These are phyloP conservation scores for Yarrowia divulgata DNA, from an alignment of 805 yeast genomes.

Conservation along the genomic window DNA sequence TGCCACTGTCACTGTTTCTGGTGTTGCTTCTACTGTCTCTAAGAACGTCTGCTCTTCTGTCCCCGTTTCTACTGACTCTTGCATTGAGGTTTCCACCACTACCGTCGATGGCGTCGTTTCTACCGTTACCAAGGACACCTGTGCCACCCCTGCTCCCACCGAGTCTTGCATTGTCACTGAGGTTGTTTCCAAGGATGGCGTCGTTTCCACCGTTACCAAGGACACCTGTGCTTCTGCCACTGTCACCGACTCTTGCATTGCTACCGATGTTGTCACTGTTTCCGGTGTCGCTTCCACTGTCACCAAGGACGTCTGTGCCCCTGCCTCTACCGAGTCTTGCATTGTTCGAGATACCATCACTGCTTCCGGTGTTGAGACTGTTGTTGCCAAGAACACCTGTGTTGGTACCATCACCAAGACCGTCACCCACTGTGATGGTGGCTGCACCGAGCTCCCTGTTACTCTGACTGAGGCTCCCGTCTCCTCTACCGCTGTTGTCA, in stretches of 20 bases:
- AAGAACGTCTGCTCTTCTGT: not conserved
- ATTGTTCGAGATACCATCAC: not conserved
- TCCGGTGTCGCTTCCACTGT: not conserved
- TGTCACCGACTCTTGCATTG: not conserved
- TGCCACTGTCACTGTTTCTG: not conserved
- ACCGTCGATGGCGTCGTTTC: not conserved
- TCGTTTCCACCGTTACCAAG: not conserved
- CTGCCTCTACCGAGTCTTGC: not conserved
- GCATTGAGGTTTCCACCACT: not conserved
- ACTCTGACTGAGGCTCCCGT: constrained; percentile 33
- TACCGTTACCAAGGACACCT: not conserved
- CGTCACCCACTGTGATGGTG: constrained; percentile 15
- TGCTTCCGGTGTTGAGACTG: not conserved
- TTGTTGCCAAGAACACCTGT: constrained; percentile 13
- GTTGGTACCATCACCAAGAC: constrained; percentile 32
- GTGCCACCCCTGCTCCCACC: not conserved
- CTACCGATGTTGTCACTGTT: not conserved
- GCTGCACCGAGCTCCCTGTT: constrained; percentile 12
- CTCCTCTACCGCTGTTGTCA: constrained; percentile 6
- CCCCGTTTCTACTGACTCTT: not conserved
- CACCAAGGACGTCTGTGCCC: not conserved
- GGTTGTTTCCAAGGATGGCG: constrained; percentile 3
- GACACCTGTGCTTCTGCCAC: not conserved
- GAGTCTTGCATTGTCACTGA: not conserved
- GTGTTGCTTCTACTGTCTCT: not conserved